Evolutionary conservation across 257 asterid species (phyloP).

Genomic region (Nicotiana sylvestris): DNA sequence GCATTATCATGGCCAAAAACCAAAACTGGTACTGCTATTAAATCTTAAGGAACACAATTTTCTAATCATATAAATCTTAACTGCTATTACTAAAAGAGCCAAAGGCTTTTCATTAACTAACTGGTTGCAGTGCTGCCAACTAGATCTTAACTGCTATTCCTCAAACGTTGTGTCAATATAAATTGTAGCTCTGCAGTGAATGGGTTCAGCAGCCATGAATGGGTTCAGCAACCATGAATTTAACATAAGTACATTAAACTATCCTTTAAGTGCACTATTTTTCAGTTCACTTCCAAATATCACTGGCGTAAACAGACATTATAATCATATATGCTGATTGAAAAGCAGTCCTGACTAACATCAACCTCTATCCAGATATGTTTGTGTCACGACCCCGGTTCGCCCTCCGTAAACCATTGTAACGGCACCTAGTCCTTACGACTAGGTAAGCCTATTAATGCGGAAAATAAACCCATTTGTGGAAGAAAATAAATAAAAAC

Average conservation of each 20-base stretch:
- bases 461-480: too few species aligned
- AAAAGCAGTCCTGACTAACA: neutral
- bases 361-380: too few species aligned
- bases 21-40: constrained; percentile 40
- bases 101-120: neutral
- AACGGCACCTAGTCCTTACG: too few species aligned
- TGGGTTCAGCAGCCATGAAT: neutral
- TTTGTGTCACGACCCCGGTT: too few species aligned
- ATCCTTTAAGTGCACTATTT: neutral
- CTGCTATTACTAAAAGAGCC: neutral
- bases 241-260: neutral
- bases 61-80: neutral
- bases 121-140: neutral
- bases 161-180: neutral
- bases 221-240: neutral
- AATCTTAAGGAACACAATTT: neutral
- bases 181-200: neutral
- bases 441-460: too few species aligned
- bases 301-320: neutral
- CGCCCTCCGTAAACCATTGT: too few species aligned
- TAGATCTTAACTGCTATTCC: neutral
- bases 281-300: neutral
- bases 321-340: neutral
- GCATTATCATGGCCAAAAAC: constrained; percentile 50
- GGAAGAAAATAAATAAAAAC: too few species aligned